phyloP scores from a whole-genome alignment of 345 rosid species.

The Aquilaria yunnanensis region DNA sequence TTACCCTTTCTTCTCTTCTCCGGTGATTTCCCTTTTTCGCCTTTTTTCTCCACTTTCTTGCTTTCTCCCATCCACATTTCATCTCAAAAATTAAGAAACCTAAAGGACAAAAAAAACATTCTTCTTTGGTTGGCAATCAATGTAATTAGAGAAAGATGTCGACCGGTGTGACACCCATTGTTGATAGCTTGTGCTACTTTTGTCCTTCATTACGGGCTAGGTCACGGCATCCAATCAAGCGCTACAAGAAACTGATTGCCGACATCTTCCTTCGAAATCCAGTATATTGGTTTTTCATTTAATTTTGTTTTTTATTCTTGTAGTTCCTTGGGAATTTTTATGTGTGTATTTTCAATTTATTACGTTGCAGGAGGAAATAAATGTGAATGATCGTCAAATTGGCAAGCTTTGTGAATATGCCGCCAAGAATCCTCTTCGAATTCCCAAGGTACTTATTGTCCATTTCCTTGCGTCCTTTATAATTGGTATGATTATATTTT shows the following conservation, averaged over 20 bases:
- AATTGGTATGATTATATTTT: neutral
- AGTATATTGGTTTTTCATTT: conserved; percentile 23
- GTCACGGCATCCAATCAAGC: conserved; percentile 71
- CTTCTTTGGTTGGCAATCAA: no score
- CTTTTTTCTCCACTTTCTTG: no score
- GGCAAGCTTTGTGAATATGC: conserved; percentile 61
- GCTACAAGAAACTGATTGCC: conserved; percentile 62
- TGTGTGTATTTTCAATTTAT: neutral
- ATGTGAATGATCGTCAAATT: conserved; percentile 37
- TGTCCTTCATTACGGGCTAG: conserved; percentile 56
- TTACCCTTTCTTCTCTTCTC: no score
- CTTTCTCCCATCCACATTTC: no score
- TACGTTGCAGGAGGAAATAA: conserved; percentile 37
- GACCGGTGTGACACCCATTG: conserved; percentile 40
- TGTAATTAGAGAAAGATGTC: conserved; percentile 17
- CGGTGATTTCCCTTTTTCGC: no score
- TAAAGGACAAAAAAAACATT: no score
- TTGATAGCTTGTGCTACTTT: conserved; percentile 54
- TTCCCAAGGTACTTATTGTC: conserved; percentile 39
- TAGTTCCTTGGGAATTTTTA: neutral
- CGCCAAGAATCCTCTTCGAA: conserved; percentile 64
- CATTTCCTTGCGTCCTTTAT: neutral
- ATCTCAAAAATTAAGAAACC: no score
- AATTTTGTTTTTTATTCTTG: neutral
- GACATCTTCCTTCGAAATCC: conserved; percentile 53